These are phyloP conservation scores for Diaporthe citri DNA, from an alignment of 2,329 filamentous ascomycete species.

Conservation along the genomic window DNA sequence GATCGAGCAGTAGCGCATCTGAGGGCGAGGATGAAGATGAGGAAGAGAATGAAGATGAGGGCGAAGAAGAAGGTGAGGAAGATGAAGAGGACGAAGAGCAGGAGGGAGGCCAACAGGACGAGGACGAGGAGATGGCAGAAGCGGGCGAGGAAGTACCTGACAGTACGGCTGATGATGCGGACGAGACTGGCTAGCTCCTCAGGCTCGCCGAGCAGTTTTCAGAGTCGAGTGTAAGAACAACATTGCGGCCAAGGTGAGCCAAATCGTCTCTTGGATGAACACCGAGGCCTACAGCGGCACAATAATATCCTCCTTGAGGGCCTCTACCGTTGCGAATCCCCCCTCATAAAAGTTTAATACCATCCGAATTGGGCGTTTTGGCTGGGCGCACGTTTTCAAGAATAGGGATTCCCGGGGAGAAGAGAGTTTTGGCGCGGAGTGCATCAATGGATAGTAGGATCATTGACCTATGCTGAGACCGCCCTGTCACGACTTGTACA, in stretches of 20 bases:
- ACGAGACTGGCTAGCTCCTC: slow-evolving; percentile 19
- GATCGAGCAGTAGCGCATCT: slow-evolving; percentile 38
- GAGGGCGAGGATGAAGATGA: slow-evolving; percentile 42
- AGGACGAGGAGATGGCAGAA: slow-evolving; percentile 43
- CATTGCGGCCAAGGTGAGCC: not conserved
- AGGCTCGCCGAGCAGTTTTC: not conserved
- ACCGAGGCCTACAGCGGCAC: too few species aligned
- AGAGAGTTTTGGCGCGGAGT: not conserved
- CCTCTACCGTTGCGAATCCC: too few species aligned
- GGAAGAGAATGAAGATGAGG: slow-evolving; percentile 36
- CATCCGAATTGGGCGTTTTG: not conserved
- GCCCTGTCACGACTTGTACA: slow-evolving; percentile 8
- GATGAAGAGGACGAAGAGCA: slow-evolving; percentile 26
- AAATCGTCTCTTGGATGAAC: not conserved
- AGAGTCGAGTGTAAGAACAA: not conserved
- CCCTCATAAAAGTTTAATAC: not conserved
- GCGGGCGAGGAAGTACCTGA: slow-evolving; percentile 37
- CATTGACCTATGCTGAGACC: not conserved
- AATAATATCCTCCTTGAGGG: not conserved
- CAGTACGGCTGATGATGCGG: slow-evolving; percentile 21
- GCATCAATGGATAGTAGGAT: not conserved
- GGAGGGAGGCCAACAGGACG: slow-evolving; percentile 40
- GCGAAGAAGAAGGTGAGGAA: slow-evolving; percentile 35
- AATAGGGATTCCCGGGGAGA: too few species aligned
- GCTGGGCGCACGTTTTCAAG: not conserved